phyloP scores from a whole-genome alignment of 768 basidiomycete species.

The Gloeopeniophorella convolvens region DNA sequence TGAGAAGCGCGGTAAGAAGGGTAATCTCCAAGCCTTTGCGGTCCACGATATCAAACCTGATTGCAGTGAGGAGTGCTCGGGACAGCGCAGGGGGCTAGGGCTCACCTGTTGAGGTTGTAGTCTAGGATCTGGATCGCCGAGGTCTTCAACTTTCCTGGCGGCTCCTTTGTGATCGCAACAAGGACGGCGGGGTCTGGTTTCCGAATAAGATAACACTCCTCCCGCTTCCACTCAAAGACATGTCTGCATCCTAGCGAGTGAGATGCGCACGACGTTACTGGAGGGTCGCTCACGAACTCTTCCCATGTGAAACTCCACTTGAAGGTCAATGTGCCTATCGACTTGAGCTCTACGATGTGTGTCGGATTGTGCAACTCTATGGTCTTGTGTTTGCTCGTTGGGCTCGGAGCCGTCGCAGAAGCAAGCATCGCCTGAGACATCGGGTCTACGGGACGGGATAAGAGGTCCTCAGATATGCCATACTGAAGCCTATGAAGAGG shows the following conservation, averaged over 20 bases:
- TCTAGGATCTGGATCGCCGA: conserved; percentile 70
- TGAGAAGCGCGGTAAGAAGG: conserved; percentile 66
- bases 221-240: conserved; percentile 80
- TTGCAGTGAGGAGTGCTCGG: not conserved
- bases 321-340: conserved; percentile 66
- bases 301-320: conserved; percentile 81
- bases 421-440: conserved; percentile 65
- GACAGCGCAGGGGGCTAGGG: not conserved
- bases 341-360: conserved; percentile 61
- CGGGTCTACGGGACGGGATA: conserved; percentile 45
- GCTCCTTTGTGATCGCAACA: conserved; percentile 75
- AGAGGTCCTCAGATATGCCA: not conserved
- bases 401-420: conserved; percentile 55
- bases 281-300: conserved; percentile 43
- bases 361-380: conserved; percentile 74
- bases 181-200: conserved; percentile 86
- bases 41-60: conserved; percentile 78
- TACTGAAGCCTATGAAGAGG: conserved; percentile 1
- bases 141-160: conserved; percentile 57
- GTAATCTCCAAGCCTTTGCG: conserved; percentile 83
- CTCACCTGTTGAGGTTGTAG: conserved; percentile 75
- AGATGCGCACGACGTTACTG: not conserved
- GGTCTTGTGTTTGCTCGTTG: conserved; percentile 65
- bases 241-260: conserved; percentile 40
- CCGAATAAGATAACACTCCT: conserved; percentile 75